Percentiles rank a stretch among this genome's conserved stretches.
Evolutionary conservation across 257 asterid species (phyloP).

Genomic region (Lantana camara): DNA sequence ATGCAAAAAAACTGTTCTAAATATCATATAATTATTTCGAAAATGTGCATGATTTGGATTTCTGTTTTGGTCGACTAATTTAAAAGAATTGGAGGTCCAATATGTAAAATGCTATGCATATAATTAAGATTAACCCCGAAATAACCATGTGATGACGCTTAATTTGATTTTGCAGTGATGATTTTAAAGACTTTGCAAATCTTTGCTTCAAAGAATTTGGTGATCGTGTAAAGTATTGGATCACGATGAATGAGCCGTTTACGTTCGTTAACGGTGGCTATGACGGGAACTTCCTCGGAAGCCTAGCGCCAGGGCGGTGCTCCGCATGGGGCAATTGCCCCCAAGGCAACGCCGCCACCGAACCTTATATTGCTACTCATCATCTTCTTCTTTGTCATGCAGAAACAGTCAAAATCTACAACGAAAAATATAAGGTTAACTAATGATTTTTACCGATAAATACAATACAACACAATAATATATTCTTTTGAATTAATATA

Average conservation of each 20-base stretch:
- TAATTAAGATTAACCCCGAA: too few species aligned
- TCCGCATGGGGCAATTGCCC: conserved; percentile 46
- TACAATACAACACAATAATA: too few species aligned
- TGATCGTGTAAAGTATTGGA: conserved; percentile 62
- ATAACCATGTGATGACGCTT: too few species aligned
- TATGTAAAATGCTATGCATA: too few species aligned
- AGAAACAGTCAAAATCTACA: conserved; percentile 40
- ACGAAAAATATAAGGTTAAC: conserved; percentile 45
- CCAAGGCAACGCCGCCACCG: conserved; percentile 49
- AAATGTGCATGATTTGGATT: too few species aligned
- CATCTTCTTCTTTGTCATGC: conserved; percentile 57
- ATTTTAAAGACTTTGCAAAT: conserved; percentile 62
- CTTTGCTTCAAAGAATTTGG: too few species aligned
- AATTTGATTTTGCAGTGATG: conserved; percentile 54
- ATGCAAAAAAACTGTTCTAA: too few species aligned
- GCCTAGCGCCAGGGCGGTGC: conserved; percentile 57
- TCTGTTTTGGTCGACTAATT: too few species aligned
- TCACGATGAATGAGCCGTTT: conserved; percentile 56
- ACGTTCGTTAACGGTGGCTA: conserved; percentile 38
- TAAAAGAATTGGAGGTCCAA: too few species aligned
- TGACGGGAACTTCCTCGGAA: conserved; percentile 39
- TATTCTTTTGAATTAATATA: too few species aligned
- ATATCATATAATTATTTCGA: too few species aligned
- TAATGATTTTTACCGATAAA: too few species aligned
- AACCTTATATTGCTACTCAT: conserved; percentile 67